Conservation (phyloP, 129 eudicot species). For the Tanacetum coccineum region DNA sequence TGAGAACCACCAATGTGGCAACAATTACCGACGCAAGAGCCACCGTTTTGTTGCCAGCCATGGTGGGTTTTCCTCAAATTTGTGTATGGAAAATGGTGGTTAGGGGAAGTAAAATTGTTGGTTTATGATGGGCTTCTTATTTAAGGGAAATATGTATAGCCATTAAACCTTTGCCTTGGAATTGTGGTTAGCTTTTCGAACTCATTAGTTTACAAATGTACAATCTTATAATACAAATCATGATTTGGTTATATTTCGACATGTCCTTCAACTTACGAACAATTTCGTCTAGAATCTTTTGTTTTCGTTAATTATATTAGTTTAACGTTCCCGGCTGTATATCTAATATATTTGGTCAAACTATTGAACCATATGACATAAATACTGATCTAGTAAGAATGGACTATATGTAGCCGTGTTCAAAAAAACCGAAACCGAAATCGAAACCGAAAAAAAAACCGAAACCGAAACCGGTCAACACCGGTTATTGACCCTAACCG, state of each 20-base stretch:
- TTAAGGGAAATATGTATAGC: background rate
- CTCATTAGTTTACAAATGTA: background rate
- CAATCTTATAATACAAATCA: background rate
- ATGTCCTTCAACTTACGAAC: too few species aligned
- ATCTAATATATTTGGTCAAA: too few species aligned
- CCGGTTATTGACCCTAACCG: too few species aligned
- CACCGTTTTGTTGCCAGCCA: conserved; percentile 22
- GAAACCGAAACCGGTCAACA: too few species aligned
- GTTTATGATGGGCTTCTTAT: background rate
- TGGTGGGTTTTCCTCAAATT: conserved; percentile 15
- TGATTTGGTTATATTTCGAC: background rate
- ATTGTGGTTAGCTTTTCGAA: background rate
- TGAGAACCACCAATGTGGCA: conserved; percentile 11
- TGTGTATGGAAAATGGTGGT: background rate
- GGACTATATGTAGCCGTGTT: too few species aligned
- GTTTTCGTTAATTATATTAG: too few species aligned
- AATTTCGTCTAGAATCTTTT: too few species aligned
- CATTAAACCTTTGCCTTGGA: background rate
- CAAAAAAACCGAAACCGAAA: too few species aligned
- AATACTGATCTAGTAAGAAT: too few species aligned
- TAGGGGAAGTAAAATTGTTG: conserved; percentile 3
- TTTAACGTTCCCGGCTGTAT: too few species aligned
- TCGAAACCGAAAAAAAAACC: too few species aligned
- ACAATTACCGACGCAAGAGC: conserved; percentile 3
- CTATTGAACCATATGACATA: too few species aligned